phyloP scores from a whole-genome alignment of 108 stramenopile genomes.

The Skeletonema marinoi region DNA sequence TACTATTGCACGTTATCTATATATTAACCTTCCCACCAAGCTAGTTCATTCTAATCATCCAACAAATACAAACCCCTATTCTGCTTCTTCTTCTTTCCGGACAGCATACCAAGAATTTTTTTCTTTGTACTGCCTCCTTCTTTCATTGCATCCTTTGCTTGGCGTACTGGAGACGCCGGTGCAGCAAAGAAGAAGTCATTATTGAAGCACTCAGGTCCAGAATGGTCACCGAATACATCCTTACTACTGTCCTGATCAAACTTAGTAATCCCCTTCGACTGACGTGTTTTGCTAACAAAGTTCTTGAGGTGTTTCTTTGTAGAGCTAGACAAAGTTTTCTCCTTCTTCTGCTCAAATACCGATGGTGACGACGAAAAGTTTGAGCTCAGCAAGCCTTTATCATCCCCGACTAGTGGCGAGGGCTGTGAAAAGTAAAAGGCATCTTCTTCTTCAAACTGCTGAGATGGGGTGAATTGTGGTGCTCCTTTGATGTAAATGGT shows the following conservation, averaged over 20 bases:
- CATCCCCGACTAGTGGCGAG: background rate
- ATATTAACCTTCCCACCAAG: background rate
- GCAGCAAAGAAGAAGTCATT: background rate
- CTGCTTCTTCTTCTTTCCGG: background rate
- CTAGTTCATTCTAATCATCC: background rate
- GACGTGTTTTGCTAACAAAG: background rate
- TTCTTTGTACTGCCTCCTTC: background rate
- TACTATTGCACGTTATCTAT: background rate
- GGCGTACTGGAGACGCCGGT: background rate
- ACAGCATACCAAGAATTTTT: background rate
- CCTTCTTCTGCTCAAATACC: background rate
- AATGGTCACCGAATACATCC: background rate
- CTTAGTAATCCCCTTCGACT: background rate
- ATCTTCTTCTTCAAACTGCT: background rate
- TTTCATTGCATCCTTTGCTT: background rate
- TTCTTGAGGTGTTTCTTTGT: background rate
- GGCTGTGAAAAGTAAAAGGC: background rate
- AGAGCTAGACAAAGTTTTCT: background rate
- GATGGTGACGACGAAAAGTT: background rate
- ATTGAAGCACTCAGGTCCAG: background rate
- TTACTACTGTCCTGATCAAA: background rate
- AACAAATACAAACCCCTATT: background rate
- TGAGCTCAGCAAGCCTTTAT: background rate
- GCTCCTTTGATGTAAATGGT: conserved; percentile 3
- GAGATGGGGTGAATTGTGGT: background rate